These are phyloP conservation scores for Schwanniomyces pseudopolymorphus DNA, from an alignment of 805 yeast genomes.

Conservation along the genomic window DNA sequence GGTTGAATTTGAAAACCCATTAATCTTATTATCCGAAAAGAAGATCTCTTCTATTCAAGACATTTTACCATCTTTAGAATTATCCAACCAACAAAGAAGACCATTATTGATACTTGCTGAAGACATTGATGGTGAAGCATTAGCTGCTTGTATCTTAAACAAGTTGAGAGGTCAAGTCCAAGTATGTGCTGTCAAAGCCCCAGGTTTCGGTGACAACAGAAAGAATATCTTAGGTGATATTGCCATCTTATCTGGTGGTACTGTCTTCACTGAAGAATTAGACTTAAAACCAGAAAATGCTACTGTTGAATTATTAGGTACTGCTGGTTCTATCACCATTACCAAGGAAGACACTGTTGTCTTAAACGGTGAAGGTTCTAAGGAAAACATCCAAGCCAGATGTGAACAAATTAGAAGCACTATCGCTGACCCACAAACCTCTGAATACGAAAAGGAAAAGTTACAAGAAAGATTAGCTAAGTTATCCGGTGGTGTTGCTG, in stretches of 20 bases:
- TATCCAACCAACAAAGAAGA: constrained; percentile 89
- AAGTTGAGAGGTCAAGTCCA: constrained; percentile 98
- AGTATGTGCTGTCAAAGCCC: constrained; percentile 96
- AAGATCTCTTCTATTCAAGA: constrained; percentile 88
- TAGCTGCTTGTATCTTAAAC: constrained; percentile 96
- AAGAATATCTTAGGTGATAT: constrained; percentile 94
- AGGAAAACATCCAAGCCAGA: constrained; percentile 78
- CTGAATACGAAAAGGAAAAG: constrained; percentile 94
- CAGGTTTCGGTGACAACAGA: constrained; percentile 99
- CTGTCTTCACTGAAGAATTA: constrained; percentile 87
- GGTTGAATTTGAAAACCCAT: constrained; percentile 93
- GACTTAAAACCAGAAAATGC: constrained; percentile 96
- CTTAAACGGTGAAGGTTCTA: constrained; percentile 87
- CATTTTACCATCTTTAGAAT: constrained; percentile 86
- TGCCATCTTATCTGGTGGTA: constrained; percentile 93
- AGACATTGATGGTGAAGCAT: constrained; percentile 96
- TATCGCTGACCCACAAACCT: constrained; percentile 69
- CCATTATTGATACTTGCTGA: constrained; percentile 93
- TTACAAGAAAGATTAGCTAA: constrained; percentile 96
- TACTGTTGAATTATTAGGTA: constrained; percentile 83
- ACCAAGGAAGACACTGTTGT: constrained; percentile 95
- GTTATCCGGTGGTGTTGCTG: constrained; percentile 98
- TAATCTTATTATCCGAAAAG: constrained; percentile 83
- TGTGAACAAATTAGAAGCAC: constrained; percentile 91
- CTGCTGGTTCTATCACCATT: constrained; percentile 86